Evolutionary conservation across 441 rosid species (phyloP).

Genomic region (Dalechampia spathulata): DNA sequence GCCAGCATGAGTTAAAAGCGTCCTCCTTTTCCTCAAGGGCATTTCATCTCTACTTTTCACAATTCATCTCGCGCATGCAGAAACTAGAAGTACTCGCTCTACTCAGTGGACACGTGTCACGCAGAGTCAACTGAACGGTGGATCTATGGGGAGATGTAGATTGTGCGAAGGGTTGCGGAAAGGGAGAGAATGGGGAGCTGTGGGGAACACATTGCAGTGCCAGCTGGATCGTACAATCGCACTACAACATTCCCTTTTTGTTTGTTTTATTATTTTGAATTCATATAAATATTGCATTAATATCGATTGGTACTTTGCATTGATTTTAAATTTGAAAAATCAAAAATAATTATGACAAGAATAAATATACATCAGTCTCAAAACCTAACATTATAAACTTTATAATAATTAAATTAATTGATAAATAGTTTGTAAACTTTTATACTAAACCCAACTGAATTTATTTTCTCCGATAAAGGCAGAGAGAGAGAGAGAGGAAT

Average conservation of each 20-base stretch:
- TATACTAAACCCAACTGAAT: too few species aligned
- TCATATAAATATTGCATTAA: too few species aligned
- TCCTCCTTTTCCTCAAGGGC: conserved; percentile 18
- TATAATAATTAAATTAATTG: too few species aligned
- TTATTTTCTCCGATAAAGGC: too few species aligned
- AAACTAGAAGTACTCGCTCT: not conserved
- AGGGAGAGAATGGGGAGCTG: not conserved
- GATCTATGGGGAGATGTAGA: not conserved
- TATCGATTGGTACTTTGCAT: too few species aligned
- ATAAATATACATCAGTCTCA: too few species aligned
- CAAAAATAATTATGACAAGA: too few species aligned
- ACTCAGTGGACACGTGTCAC: accelerated
- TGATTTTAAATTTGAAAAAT: too few species aligned
- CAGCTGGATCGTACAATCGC: conserved; percentile 33
- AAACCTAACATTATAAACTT: too few species aligned
- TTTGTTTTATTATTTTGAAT: not conserved
- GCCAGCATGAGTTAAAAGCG: conserved; percentile 19
- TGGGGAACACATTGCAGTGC: conserved; percentile 14
- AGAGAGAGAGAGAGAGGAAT: too few species aligned
- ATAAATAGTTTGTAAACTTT: too few species aligned
- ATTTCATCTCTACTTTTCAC: not conserved
- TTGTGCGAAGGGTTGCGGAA: not conserved
- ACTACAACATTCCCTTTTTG: conserved; percentile 5
- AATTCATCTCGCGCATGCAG: not conserved
- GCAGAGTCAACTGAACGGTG: too few species aligned